Evolutionary conservation across 352 stramenopile genomes (phyloP).

Genomic region (Globisporangium radiosum): DNA sequence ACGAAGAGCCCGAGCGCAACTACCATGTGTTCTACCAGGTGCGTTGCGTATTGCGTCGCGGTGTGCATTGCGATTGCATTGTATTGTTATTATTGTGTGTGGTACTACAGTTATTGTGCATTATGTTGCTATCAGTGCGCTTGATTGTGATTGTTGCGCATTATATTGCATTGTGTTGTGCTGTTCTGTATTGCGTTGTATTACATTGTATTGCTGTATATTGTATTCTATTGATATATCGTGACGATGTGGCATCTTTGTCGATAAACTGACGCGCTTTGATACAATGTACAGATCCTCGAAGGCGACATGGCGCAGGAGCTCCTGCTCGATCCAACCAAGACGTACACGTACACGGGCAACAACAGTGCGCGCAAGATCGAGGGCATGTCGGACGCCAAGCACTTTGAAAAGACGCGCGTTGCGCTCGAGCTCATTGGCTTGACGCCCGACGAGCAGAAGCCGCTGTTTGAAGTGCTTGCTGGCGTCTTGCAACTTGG

Average conservation of each 20-base stretch:
- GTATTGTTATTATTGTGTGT: not conserved
- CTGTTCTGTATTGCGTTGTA: no score
- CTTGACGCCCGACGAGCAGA: constrained; percentile 78
- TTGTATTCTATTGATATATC: no score
- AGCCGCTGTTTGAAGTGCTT: constrained; percentile 89
- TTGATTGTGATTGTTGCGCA: no score
- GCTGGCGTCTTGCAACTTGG: constrained; percentile 93
- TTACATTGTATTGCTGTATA: no score
- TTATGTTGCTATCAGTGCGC: not conserved
- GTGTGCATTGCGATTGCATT: not conserved
- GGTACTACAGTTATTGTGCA: not conserved
- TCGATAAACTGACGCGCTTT: not conserved
- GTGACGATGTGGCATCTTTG: no score
- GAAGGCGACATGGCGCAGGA: constrained; percentile 49
- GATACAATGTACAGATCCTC: constrained; percentile 17
- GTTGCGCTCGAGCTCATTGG: constrained; percentile 74
- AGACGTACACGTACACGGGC: constrained; percentile 60
- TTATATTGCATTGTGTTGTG: no score
- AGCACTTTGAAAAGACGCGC: constrained; percentile 80
- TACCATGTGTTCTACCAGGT: constrained; percentile 97
- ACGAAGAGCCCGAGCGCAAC: constrained; percentile 91
- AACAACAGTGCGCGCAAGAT: constrained; percentile 62
- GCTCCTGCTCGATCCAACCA: constrained; percentile 38
- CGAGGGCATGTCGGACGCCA: constrained; percentile 63
- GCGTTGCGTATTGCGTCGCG: not conserved